These are phyloP conservation scores for Suillus subalutaceus DNA, from an alignment of 768 basidiomycete genomes.

Conservation along the genomic window DNA sequence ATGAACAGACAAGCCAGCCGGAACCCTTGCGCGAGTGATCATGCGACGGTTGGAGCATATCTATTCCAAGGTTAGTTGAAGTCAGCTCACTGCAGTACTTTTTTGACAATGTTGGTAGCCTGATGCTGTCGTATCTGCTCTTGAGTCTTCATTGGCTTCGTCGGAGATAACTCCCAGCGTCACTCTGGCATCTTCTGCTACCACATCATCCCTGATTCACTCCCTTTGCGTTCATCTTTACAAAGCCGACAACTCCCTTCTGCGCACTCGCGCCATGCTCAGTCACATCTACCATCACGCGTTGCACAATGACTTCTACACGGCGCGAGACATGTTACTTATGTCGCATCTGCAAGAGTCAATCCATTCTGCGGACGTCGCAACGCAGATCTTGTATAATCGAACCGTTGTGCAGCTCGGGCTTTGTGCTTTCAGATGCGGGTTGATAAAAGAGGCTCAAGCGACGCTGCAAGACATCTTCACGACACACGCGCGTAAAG, in stretches of 20 bases:
- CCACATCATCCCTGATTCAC: slow-evolving; percentile 82
- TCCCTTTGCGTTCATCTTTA: slow-evolving; percentile 91
- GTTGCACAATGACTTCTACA: slow-evolving; percentile 94
- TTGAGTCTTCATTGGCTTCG: slow-evolving; percentile 70
- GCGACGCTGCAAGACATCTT: slow-evolving; percentile 94
- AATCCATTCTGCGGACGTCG: slow-evolving; percentile 93
- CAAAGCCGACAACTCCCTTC: slow-evolving; percentile 85
- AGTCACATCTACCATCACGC: slow-evolving; percentile 98
- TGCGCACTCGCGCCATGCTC: slow-evolving; percentile 96
- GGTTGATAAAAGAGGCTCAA: slow-evolving; percentile 93
- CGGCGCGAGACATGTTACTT: slow-evolving; percentile 95
- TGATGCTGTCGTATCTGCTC: slow-evolving; percentile 86
- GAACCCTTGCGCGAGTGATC: slow-evolving; percentile 87
- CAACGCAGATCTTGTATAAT: slow-evolving; percentile 97
- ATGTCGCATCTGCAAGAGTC: slow-evolving; percentile 99
- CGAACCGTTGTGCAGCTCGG: slow-evolving; percentile 97
- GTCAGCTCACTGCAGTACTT: neutral
- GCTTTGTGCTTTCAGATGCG: slow-evolving; percentile 93
- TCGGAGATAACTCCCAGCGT: slow-evolving; percentile 65
- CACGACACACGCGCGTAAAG: slow-evolving; percentile 93
- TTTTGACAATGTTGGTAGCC: slow-evolving; percentile 56
- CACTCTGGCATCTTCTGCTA: slow-evolving; percentile 54
- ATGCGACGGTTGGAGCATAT: slow-evolving; percentile 98
- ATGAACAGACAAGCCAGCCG: slow-evolving; percentile 75
- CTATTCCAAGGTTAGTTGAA: slow-evolving; percentile 82